Evolutionary conservation across 164 flowering plant species (phyloP), one percentile per base, ranked within the genome.

Genomic region (Magnolia changhungtana): DNA sequence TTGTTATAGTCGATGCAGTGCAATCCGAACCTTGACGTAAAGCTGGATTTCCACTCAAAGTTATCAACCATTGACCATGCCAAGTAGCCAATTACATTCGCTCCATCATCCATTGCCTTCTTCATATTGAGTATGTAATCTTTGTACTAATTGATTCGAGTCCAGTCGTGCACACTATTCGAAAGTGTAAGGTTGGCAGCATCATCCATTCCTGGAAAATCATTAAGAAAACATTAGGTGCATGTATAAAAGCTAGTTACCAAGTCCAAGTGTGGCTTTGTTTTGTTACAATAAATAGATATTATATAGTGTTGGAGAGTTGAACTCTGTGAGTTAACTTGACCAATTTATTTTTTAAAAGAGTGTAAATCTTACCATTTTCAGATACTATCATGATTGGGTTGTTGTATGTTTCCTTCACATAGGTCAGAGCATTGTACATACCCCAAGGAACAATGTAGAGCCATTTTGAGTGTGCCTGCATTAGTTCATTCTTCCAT

Each of bases 151-250:
- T 81, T 77, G 69, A 92, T 85, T 80, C 96, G 88, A 9, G 74
- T 78, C 64, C 83, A 85, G 80, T 94, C 98, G 16, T 88, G 87
- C 76, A 89, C 52, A 49, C 84, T 97, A 23, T 79, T 24, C 0
- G 90, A 71, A 69, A 90, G 85, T 1, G 91, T 89, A 16, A 90
- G 83, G 79, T 87, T 31, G 37, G 37, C 97, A 2, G 97, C 92
- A 72, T 94, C 87, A 82, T 94, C 97, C 97, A 90, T 94, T 58
- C 98, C 98, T 94, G 78, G 2, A 0, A 18, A 19, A 16, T 9
- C 61, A 55, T 55, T 16, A 52, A 11, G 24, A 11, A 55, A 55
- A 14, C 19, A 18, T 24, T 58, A 16, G 8, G 19, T 61, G 20
- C 11, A 29, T 52, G 45, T 4, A 37, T 37, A 5, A 37, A 37